phyloP scores from a whole-genome alignment of 208 protist genomes.

The Acanthamoeba healyi region DNA sequence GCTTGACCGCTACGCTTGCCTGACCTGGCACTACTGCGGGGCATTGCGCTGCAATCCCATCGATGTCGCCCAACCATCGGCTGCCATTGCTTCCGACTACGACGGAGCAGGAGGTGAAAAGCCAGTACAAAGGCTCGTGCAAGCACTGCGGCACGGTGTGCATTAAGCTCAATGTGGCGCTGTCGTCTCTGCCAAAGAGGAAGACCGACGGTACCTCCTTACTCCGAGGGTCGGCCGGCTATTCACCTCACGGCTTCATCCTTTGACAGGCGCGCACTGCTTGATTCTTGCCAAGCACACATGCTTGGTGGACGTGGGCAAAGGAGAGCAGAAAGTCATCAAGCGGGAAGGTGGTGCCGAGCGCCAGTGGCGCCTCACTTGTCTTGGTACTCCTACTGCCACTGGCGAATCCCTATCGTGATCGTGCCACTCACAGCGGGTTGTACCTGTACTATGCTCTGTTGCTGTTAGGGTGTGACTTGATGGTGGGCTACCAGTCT shows the following conservation, averaged over 20 bases:
- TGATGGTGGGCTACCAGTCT: constrained; percentile 56
- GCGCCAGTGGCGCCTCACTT: constrained; percentile 33
- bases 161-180: constrained; percentile 26
- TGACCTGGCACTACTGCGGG: too few relatives aligned
- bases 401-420: too few relatives aligned
- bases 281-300: constrained; percentile 33
- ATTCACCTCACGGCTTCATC: background rate
- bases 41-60: too few relatives aligned
- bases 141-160: constrained; percentile 35
- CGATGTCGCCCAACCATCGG: background rate
- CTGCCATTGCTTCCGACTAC: background rate
- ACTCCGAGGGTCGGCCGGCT: too few relatives aligned
- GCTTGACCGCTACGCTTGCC: too few relatives aligned
- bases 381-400: background rate
- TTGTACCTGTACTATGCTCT: too few relatives aligned
- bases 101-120: constrained; percentile 31
- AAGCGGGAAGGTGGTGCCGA: constrained; percentile 39
- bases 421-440: too few relatives aligned
- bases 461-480: background rate
- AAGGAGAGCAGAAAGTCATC: constrained; percentile 40
- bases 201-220: background rate
- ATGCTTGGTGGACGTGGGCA: constrained; percentile 42
- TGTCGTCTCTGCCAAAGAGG: constrained; percentile 34
- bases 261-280: background rate
- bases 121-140: constrained; percentile 13